Conservation (phyloP, 257 asterid species). For the Solanum paucissectum region DNA sequence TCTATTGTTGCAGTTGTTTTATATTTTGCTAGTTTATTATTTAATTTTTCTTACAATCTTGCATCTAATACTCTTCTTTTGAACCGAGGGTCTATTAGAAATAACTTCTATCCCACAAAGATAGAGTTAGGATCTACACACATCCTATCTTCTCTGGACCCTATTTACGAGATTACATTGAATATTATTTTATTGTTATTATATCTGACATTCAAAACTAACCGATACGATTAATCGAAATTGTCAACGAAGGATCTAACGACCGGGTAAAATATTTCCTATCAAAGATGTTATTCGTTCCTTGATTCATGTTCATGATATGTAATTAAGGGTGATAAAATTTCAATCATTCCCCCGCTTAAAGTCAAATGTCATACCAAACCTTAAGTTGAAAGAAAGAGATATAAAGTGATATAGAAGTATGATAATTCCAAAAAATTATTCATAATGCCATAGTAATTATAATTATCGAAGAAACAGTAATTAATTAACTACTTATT, state of each 20-base stretch:
- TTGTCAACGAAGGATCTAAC: background rate
- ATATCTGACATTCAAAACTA: background rate
- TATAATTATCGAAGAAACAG: background rate
- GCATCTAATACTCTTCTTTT: background rate
- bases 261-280: background rate
- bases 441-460: background rate
- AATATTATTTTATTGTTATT: background rate
- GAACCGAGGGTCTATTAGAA: background rate
- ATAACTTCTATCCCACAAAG: background rate
- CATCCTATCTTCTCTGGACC: background rate
- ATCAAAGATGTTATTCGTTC: background rate
- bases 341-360: background rate
- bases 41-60: background rate
- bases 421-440: background rate
- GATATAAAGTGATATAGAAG: constrained; percentile 35
- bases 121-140: background rate
- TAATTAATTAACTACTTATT: background rate
- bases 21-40: background rate
- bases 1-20: background rate
- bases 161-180: background rate
- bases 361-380: constrained; percentile 24
- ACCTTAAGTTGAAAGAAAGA: constrained; percentile 41
- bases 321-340: background rate
- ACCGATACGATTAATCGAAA: background rate
- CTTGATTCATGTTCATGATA: background rate